Evolutionary conservation across 306 rosid species (phyloP), one percentile per base, ranked within the genome.

Genomic region (Quercus engelmannii): DNA sequence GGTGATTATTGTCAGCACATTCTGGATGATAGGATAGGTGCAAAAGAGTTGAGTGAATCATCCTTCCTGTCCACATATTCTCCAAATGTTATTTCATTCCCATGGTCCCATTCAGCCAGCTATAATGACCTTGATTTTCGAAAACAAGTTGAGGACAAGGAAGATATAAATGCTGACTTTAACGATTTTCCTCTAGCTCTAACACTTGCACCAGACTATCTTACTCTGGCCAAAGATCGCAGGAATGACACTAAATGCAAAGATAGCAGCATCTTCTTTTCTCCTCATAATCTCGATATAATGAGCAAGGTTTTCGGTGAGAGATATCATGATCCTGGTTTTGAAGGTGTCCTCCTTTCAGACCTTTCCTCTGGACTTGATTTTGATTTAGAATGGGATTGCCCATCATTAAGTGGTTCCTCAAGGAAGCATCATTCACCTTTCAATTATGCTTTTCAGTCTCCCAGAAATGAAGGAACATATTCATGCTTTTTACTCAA

Each of bases 311-410:
- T 82, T 81, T 65, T 83, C 31, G 54, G 55, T 61, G 76, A 81
- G 61, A 64, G 63, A 19, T 71, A 65, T 79, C 86, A 52, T 65
- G 68, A 59, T 82, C 68, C 78, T 79, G 69, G 52, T 75, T 33
- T 73, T 5, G 85, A 89, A 81, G 75, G 85, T 84, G 74, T 88
- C 77, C 72, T 80, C 77, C 65, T 78, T 79, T 64, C 86, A 21
- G 23, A 21, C 23, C 23, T 21, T 21, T 21, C 23, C 38, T 85
- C 93, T 49, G 75, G 83, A 62, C 74, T 73, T 1, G 75, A 77
- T 68, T 72, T 86, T 76, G 57, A 78, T 79, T 70, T 88, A 57
- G 85, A 86, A 54, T 74, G 65, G 64, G 67, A 75, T 71, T 75
- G 56, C 62, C 63, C 78, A 71, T 81, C 91, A 49, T 83, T 81